Base-by-base conservation (phyloP, 805 yeast genomes). In the Candida nonsorbophila region DNA sequence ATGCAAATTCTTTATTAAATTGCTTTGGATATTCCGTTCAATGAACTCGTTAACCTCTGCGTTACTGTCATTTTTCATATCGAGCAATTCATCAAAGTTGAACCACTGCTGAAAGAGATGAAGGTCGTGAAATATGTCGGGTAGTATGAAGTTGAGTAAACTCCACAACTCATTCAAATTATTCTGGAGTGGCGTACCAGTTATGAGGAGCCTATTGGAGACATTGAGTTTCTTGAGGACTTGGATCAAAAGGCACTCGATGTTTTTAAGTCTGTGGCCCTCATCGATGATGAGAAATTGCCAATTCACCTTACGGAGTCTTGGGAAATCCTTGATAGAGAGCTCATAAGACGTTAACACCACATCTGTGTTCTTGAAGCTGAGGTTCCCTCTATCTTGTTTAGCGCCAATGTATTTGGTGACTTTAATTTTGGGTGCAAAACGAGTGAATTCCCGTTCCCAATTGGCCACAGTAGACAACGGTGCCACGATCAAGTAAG, bases 161-260 rank as follows among this genome's bases (percentile, higher is more conserved):
- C 96, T 82, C 97, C 97, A 90, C 21, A 92, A 59, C 55, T 92
- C 97, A 30, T 81, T 73, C 33, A 90, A 61, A 47, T 88, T 90
- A 51, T 90, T 90, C 53, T 90, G 98, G 29, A 90, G 62, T 0
- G 98, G 97, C 0, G 98, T 90, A n/a, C 98, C 98, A 0, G 98
- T 90, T 9, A 90, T 59, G 16, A 90, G 60, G 26, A 90, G 61
- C 37, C 96, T 63, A 48, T 90, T 90, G 1, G 75, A 65, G 1
- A 82, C 78, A 10, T 71, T 62, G 21, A 85, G 67, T 38, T 68
- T 69, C 45, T 85, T 88, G 41, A 90, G 67, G 36, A 78, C 78
- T 30, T 69, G 69, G 29, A 90, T 79, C 36, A 90, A 63, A 41
- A 77, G 62, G 53, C 95, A 84, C 43, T 88, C 77, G 39, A 79